phyloP scores from a whole-genome alignment of 108 stramenopile genomes.

The Parmales sp. region DNA sequence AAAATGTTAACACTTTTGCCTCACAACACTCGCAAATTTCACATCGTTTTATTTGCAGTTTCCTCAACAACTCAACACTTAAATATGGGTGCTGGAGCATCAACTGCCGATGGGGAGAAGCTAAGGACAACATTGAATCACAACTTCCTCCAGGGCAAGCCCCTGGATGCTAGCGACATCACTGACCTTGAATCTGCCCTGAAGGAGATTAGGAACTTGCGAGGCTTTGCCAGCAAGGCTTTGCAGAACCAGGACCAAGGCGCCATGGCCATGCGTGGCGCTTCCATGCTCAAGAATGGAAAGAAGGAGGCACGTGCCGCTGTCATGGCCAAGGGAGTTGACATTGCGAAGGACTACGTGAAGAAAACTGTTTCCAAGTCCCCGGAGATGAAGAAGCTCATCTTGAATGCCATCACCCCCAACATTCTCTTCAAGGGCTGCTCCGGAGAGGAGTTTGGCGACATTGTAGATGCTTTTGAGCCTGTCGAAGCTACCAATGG shows the following conservation, averaged over 20 bases:
- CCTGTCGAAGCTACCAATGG: slow-evolving; percentile 24
- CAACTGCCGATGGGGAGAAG: neutral
- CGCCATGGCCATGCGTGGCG: neutral
- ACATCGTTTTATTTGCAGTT: too few relatives aligned
- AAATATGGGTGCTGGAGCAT: slow-evolving; percentile 5
- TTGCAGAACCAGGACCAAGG: slow-evolving; percentile 8
- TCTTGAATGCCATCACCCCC: slow-evolving; percentile 29
- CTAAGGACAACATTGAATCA: slow-evolving; percentile 1
- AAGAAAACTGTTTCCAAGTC: slow-evolving; percentile 36
- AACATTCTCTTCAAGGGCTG: slow-evolving; percentile 48
- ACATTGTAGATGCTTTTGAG: slow-evolving; percentile 40
- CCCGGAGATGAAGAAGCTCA: slow-evolving; percentile 20
- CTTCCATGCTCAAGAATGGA: neutral
- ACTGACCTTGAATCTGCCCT: slow-evolving; percentile 19
- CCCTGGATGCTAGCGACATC: slow-evolving; percentile 32
- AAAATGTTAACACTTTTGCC: too few relatives aligned
- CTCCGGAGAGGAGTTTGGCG: slow-evolving; percentile 33
- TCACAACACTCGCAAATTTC: too few relatives aligned
- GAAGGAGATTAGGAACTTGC: slow-evolving; percentile 20
- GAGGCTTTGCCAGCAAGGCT: slow-evolving; percentile 20
- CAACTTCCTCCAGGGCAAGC: slow-evolving; percentile 21
- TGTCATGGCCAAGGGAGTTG: slow-evolving; percentile 17
- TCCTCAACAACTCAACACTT: neutral
- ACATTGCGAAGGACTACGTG: slow-evolving; percentile 23
- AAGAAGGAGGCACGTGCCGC: slow-evolving; percentile 1